Percentiles rank a stretch among this genome's conserved stretches.
Conservation (phyloP, 2,329 filamentous ascomycete genomes). For the Fusarium gaditjirri region DNA sequence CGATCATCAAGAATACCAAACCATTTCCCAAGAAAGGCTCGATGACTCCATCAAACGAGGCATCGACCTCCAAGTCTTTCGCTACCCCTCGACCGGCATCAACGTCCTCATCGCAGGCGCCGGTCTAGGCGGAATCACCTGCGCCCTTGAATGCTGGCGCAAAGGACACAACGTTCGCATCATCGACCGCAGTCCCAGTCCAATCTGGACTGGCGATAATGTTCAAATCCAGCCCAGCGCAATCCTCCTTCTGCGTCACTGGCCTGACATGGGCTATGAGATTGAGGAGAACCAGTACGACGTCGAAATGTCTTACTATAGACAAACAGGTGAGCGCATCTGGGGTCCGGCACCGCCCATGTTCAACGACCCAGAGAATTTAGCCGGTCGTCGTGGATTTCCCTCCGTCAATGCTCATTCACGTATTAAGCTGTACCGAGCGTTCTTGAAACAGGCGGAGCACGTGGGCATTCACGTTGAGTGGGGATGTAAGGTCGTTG, state of each 20-base stretch:
- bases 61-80: slow-evolving; percentile 22
- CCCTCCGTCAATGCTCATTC: slow-evolving; percentile 27
- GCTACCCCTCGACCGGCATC: slow-evolving; percentile 26
- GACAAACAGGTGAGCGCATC: slow-evolving; percentile 20
- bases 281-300: slow-evolving; percentile 31
- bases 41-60: slow-evolving; percentile 7
- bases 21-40: background rate
- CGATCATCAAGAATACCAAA: background rate
- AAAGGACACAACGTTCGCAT: slow-evolving; percentile 31
- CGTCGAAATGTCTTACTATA: slow-evolving; percentile 34
- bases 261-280: slow-evolving; percentile 34
- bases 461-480: slow-evolving; percentile 17
- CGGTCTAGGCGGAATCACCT: slow-evolving; percentile 11
- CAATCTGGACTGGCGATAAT: slow-evolving; percentile 30
- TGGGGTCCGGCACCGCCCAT: slow-evolving; percentile 32
- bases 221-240: slow-evolving; percentile 30
- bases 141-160: slow-evolving; percentile 31
- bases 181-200: slow-evolving; percentile 13
- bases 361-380: slow-evolving; percentile 29
- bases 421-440: slow-evolving; percentile 24
- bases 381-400: slow-evolving; percentile 2
- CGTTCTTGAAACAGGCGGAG: slow-evolving; percentile 20
- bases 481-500: slow-evolving; percentile 26
- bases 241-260: slow-evolving; percentile 21
- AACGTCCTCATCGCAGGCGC: slow-evolving; percentile 25